phyloP scores from a whole-genome alignment of 352 stramenopile species.

The Achlya hypogyna region DNA sequence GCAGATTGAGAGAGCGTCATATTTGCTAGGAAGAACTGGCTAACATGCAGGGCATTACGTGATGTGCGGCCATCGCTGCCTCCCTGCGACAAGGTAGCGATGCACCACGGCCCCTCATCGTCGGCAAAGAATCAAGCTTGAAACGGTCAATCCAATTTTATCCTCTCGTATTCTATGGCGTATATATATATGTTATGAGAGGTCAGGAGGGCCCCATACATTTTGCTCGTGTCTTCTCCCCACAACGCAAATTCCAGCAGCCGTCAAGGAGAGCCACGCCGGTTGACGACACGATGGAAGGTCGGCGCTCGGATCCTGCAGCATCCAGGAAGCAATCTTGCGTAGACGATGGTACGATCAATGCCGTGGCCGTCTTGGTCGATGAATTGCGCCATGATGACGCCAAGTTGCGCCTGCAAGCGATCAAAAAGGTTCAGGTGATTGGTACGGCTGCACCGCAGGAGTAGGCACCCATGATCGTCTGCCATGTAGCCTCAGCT shows the following conservation, averaged over 20 bases:
- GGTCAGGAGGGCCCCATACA: background rate
- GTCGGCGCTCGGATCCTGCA: background rate
- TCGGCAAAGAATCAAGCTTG: background rate
- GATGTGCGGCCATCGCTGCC: too few species aligned
- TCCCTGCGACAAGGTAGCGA: too few species aligned
- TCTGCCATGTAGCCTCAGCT: constrained; percentile 52
- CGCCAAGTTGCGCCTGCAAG: constrained; percentile 85
- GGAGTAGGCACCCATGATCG: background rate
- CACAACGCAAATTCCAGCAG: constrained; percentile 4
- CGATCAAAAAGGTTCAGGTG: constrained; percentile 83
- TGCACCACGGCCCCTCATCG: too few species aligned
- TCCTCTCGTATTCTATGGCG: background rate
- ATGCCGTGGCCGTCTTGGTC: constrained; percentile 85
- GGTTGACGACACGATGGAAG: constrained; percentile 19
- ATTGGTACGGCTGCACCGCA: constrained; percentile 48
- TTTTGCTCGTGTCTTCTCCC: constrained; percentile 10
- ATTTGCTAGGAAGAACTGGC: too few species aligned
- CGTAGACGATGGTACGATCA: constrained; percentile 59
- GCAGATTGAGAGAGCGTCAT: too few species aligned
- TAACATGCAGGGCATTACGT: too few species aligned
- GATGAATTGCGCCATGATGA: constrained; percentile 91
- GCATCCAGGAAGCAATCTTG: background rate
- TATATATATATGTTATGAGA: background rate
- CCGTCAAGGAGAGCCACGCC: background rate
- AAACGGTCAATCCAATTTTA: too few species aligned